phyloP scores from a whole-genome alignment of 768 basidiomycete species.

The Cubamyces lactineus region DNA sequence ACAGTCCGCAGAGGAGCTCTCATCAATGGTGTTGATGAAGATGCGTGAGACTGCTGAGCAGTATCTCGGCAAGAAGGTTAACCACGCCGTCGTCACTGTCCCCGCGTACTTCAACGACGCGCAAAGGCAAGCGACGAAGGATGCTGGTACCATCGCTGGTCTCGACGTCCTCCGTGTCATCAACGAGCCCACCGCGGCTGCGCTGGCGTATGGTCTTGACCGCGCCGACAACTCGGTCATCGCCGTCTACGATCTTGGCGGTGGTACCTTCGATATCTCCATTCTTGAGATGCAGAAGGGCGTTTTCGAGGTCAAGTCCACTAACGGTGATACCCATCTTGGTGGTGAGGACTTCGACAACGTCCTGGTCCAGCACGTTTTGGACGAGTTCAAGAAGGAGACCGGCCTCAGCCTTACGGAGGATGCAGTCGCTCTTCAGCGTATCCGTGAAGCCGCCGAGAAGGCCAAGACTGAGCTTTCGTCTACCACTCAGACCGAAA shows the following conservation, averaged over 20 bases:
- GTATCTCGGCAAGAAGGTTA: conserved; percentile 90
- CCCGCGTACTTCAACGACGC: conserved; percentile 99
- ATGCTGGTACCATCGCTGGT: conserved; percentile 97
- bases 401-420: conserved; percentile 75
- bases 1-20: conserved; percentile 84
- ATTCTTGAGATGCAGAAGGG: conserved; percentile 99
- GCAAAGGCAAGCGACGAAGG: conserved; percentile 97
- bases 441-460: conserved; percentile 98
- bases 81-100: conserved; percentile 91
- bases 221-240: conserved; percentile 80
- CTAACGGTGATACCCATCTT: conserved; percentile 98
- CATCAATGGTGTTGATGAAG: conserved; percentile 86
- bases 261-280: conserved; percentile 99
- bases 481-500: conserved; percentile 92
- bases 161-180: conserved; percentile 97
- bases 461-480: conserved; percentile 99
- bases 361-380: conserved; percentile 80
- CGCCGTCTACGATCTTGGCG: conserved; percentile 98
- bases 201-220: conserved; percentile 97
- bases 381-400: conserved; percentile 95
- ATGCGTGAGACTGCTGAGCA: conserved; percentile 97
- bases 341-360: conserved; percentile 97
- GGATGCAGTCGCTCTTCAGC: conserved; percentile 97
- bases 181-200: conserved; percentile 98
- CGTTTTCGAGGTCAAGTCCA: conserved; percentile 99